These are phyloP conservation scores for Paulownia fortunei DNA, from an alignment of 257 asterid species.

Conservation along the genomic window DNA sequence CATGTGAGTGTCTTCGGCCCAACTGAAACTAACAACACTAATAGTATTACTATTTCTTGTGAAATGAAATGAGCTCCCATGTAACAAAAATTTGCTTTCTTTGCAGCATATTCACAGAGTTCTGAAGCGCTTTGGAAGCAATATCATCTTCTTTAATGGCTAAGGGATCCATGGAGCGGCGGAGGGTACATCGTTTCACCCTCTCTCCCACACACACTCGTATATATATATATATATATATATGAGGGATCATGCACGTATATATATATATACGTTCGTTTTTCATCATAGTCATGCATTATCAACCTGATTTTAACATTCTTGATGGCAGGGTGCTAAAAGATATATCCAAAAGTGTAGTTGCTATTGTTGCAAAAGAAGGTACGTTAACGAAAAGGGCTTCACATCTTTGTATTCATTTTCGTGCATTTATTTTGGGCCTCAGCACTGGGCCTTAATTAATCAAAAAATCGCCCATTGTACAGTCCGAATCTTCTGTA, in stretches of 20 bases:
- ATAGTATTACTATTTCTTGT: background rate
- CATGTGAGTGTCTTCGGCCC: conserved; percentile 56
- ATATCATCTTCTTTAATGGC: conserved; percentile 83
- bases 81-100: background rate
- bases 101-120: conserved; percentile 64
- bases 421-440: background rate
- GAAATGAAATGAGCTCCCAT: background rate
- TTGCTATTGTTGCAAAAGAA: conserved; percentile 73
- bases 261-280: background rate
- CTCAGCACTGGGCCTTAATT: background rate
- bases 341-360: conserved; percentile 66
- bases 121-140: conserved; percentile 74
- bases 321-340: conserved; percentile 68
- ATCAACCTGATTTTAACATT: background rate
- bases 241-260: background rate
- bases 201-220: background rate
- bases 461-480: background rate
- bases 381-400: conserved; percentile 41
- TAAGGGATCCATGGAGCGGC: conserved; percentile 96
- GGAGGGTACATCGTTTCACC: conserved; percentile 62
- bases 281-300: background rate
- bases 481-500: no score
- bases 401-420: background rate
- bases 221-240: no score
- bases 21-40: background rate